Conservation (phyloP, 2,329 filamentous ascomycete species). For the Apiospora hydei region DNA sequence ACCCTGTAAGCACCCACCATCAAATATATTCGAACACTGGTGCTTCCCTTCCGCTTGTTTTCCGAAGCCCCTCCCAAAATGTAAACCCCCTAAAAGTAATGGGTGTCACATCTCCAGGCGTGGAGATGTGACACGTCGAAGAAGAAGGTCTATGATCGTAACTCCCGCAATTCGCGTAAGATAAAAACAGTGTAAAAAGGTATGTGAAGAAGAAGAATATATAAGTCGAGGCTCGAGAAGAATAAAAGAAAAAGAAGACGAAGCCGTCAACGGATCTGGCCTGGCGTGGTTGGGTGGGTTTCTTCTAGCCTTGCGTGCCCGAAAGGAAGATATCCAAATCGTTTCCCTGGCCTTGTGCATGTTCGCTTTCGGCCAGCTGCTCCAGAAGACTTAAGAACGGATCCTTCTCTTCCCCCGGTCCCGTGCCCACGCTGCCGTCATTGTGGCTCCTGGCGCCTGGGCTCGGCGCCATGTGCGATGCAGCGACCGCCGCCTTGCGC, state of each 20-base stretch:
- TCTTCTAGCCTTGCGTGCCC: conserved; percentile 37
- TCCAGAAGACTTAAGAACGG: conserved; percentile 82
- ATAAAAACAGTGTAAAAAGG: background rate
- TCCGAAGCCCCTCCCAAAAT: background rate
- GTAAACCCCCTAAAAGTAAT: background rate
- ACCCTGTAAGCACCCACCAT: background rate
- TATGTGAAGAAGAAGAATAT: background rate
- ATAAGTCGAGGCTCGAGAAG: background rate
- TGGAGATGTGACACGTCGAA: background rate
- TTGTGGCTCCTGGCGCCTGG: conserved; percentile 59
- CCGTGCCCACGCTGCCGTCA: conserved; percentile 57
- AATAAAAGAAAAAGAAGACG: background rate
- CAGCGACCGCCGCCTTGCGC: conserved; percentile 45
- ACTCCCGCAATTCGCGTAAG: background rate
- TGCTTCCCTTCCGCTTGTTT: background rate
- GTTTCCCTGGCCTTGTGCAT: conserved; percentile 70
- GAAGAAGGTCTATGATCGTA: background rate
- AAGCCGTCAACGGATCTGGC: background rate
- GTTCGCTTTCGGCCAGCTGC: conserved; percentile 83
- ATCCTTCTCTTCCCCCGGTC: conserved; percentile 72
- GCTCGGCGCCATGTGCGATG: conserved; percentile 46
- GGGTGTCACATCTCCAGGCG: background rate
- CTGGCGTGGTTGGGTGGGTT: background rate
- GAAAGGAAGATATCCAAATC: conserved; percentile 81
- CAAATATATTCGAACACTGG: background rate